These are phyloP conservation scores for Rhizopus delemar DNA, from an alignment of 371 early-diverging fungal species.

Conservation along the genomic window DNA sequence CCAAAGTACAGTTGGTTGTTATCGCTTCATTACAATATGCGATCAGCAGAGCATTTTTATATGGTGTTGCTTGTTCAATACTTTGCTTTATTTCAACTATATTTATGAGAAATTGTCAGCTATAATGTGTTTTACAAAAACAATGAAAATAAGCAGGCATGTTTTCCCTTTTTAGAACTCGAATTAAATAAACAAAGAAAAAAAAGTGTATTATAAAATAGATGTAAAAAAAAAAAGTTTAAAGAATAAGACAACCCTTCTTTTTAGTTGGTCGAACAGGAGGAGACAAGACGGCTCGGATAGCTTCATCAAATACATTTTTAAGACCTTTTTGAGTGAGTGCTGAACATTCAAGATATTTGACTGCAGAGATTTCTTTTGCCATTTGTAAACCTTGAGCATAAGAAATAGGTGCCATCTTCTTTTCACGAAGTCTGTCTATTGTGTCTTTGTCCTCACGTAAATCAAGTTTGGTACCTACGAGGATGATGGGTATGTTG, in stretches of 20 bases:
- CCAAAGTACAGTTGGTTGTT: constrained; percentile 28
- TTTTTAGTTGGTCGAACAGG: constrained; percentile 53
- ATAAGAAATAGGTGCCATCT: constrained; percentile 89
- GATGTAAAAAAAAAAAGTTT: constrained; percentile 14
- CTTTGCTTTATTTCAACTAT: constrained; percentile 22
- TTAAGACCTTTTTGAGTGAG: constrained; percentile 96
- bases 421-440: constrained; percentile 83
- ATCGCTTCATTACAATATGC: constrained; percentile 22
- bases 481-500: constrained; percentile 92
- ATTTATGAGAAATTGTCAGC: constrained; percentile 27
- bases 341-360: constrained; percentile 98
- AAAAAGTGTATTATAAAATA: background rate
- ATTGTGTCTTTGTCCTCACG: constrained; percentile 90
- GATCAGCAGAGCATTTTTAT: constrained; percentile 24
- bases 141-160: too few species aligned
- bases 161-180: too few species aligned
- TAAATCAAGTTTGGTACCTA: constrained; percentile 98
- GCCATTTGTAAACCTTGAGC: constrained; percentile 88
- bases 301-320: constrained; percentile 98
- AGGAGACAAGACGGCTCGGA: constrained; percentile 89
- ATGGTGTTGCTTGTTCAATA: constrained; percentile 26
- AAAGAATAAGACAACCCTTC: constrained; percentile 75
- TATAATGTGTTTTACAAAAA: background rate
- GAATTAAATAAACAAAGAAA: background rate
- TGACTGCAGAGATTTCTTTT: constrained; percentile 89